Conservation (phyloP, 1,284 basidiomycete species). For the Lentinus polychrous region DNA sequence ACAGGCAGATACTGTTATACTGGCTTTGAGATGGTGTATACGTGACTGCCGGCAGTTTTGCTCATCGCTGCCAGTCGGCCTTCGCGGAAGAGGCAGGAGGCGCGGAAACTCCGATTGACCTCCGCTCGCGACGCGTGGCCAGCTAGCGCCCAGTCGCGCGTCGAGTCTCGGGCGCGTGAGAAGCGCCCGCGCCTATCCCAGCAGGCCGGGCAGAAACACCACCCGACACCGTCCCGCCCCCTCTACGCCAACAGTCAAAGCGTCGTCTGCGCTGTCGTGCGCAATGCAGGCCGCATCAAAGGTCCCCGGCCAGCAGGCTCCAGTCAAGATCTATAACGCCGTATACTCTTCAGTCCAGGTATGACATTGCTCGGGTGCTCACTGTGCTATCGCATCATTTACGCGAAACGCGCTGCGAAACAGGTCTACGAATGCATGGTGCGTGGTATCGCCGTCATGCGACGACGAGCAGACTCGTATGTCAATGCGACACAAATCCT, state of each 20-base stretch:
- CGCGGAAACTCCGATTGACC: slow-evolving; percentile 11
- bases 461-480: slow-evolving; percentile 87
- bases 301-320: slow-evolving; percentile 39
- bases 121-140: slow-evolving; percentile 21
- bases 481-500: slow-evolving; percentile 99
- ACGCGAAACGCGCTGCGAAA: slow-evolving; percentile 28
- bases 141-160: slow-evolving; percentile 18
- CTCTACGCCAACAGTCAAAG: slow-evolving; percentile 6
- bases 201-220: not conserved
- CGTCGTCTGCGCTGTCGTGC: slow-evolving; percentile 7
- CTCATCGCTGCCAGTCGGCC: too few relatives aligned
- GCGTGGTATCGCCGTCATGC: slow-evolving; percentile 97
- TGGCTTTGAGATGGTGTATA: too few relatives aligned
- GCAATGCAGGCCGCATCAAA: slow-evolving; percentile 28
- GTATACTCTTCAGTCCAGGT: slow-evolving; percentile 85
- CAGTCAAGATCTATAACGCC: slow-evolving; percentile 83
- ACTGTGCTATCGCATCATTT: slow-evolving; percentile 17
- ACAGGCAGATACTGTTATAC: too few relatives aligned
- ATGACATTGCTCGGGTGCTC: slow-evolving; percentile 13
- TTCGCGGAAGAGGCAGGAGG: too few relatives aligned
- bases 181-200: slow-evolving; percentile 11
- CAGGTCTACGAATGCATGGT: slow-evolving; percentile 96
- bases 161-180: slow-evolving; percentile 23
- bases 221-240: slow-evolving; percentile 5
- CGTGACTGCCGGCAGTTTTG: too few relatives aligned